Conservation (phyloP, 1,284 basidiomycete species). For the Trametes versicolor region DNA sequence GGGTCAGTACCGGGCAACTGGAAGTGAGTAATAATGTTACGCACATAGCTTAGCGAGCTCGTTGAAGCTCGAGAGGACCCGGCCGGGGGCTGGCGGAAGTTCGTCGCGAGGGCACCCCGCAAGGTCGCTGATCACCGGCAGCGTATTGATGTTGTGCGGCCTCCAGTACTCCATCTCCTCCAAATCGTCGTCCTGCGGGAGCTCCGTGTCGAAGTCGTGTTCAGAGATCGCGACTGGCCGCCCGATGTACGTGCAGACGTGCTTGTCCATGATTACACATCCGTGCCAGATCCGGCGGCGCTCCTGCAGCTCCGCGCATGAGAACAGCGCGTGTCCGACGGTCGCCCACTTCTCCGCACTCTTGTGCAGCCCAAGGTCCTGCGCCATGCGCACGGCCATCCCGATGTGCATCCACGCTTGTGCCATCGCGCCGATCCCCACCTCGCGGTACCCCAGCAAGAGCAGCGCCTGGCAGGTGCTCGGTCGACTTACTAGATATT, state of each 20-base stretch:
- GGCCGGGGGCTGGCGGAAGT: constrained; percentile 53
- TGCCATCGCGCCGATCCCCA: constrained; percentile 89
- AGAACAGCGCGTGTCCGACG: constrained; percentile 70
- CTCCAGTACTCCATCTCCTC: constrained; percentile 74
- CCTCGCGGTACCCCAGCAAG: constrained; percentile 83
- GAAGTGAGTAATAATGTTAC: constrained; percentile 39
- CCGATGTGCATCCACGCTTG: constrained; percentile 86
- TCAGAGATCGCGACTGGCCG: constrained; percentile 84
- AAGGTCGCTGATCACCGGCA: constrained; percentile 47
- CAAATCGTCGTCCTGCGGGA: constrained; percentile 75
- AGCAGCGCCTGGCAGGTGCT: constrained; percentile 82
- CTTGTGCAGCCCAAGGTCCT: constrained; percentile 87
- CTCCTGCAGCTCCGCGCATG: constrained; percentile 73
- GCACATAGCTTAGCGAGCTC: constrained; percentile 76
- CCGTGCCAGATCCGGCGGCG: constrained; percentile 84
- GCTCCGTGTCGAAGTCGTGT: constrained; percentile 80
- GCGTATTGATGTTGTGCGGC: constrained; percentile 51
- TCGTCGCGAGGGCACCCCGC: constrained; percentile 38
- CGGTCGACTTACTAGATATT: constrained; percentile 71
- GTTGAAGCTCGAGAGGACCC: constrained; percentile 80
- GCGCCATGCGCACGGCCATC: constrained; percentile 85
- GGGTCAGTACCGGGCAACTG: constrained; percentile 2
- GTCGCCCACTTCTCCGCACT: constrained; percentile 78
- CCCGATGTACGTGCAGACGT: constrained; percentile 84
- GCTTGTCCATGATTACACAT: constrained; percentile 84